Evolutionary conservation across 1,284 basidiomycete species (phyloP), one percentile per base, ranked within the genome.

Genomic region (Tilletia walkeri): DNA sequence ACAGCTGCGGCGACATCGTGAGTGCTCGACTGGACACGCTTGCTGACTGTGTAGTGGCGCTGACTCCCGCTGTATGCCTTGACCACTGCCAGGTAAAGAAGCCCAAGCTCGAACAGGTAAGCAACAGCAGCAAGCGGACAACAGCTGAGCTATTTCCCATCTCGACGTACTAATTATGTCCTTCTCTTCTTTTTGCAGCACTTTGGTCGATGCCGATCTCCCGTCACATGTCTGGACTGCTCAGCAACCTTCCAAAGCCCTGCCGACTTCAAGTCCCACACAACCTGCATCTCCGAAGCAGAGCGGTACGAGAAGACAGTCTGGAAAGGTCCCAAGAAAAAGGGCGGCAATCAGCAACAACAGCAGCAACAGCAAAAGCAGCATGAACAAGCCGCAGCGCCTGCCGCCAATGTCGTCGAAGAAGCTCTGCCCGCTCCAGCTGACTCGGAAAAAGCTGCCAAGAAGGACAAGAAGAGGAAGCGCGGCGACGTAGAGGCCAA

Each of bases 181-280:
- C 54, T 53, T 34, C 34, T 56, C 12, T 24, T 4, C 20, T 63
- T 4, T 63, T 16, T 18, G 59, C 20, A 80, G 70, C 82, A 83
- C 70, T 81, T 72, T 74, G 69, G 77, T 50, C 75, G 80, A 30
- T 84, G 82, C 69, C 75, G 71, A 30, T 72, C 81, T 14, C 73
- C 81, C 30, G 73, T 84, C 34, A 82, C 82, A 10, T 84, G 82
- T 54, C 67, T 84, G 2, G 82, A 84, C 69, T 84, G 82, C 73
- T 80, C 78, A 67, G 50, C 65, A 30, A 48, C 80, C 41, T 84
- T 84, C 72, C 72, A 74, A 59, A 69, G 65, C 2, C 81, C 82
- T 4, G 70, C 77, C 39, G 78, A 81, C 70, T 82, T 78, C 75
- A 82, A 80, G 68, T 61, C 72, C 16, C 82, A 84, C 70, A 82